Evolutionary conservation across 495 filamentous ascomycete genomes (phyloP), one percentile per base, ranked within the genome.

Genomic region (Trichoderma virens): DNA sequence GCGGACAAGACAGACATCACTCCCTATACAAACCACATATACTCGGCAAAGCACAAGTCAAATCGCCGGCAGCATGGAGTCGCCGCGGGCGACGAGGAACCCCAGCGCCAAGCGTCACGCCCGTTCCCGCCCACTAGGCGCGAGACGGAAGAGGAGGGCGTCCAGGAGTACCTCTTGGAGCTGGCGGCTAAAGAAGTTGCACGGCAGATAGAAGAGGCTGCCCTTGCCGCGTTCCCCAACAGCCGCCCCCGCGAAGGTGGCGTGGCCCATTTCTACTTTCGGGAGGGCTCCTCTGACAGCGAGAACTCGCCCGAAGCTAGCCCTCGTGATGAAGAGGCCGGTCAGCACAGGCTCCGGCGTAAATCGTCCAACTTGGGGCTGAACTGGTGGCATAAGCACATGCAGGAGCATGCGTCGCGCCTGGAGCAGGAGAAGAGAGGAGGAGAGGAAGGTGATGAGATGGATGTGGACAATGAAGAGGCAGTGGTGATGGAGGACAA

Each of bases 171-270:
- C 67, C 74, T 96, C 45, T 81, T 93, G 20, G 85, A 87, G 25
- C 76, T 96, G 61, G 90, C 90, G 25, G 88, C 89, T 43, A 83
- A 82, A 61, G 87, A 90, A 65, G 90, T 90, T 16, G 86, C 93
- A 71, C 85, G 85, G 71, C 87, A 93, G 71, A 70, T 82, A 62
- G 71, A 79, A 47, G 75, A 82, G 71, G 69, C 75, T 62, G 78
- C 76, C 68, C 74, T 81, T 73, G 76, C 77, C 59, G 78, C 78
- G 39, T 81, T 80, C 67, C 77, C 79, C 65, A 81, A 81, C 73
- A 76, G 73, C 60, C 72, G 73, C 25, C 68, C 74, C 41, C 74
- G 74, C 62, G 76, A 76, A 68, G 75, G 78, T 32, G 81, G 79
- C 35, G 80, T 83, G 31, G 80, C 83, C 66, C 71, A 85, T 68